A percentile compares a stretch with the other conserved stretches of the same genome.
These are phyloP conservation scores for Blastocystis sp. DNA, from an alignment of 352 stramenopile species.

Conservation along the genomic window DNA sequence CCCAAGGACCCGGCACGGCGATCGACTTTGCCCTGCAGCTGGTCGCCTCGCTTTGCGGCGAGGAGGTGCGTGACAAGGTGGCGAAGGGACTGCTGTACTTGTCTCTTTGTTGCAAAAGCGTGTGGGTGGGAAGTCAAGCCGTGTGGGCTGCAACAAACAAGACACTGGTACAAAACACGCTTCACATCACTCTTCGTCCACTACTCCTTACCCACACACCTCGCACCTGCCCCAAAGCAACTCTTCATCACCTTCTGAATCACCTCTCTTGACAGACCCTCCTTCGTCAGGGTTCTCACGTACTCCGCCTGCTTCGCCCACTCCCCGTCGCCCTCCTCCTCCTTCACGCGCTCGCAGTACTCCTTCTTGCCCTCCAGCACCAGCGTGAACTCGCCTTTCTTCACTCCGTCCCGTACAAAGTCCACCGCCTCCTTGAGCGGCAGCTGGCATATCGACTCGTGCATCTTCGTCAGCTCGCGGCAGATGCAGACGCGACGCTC, in stretches of 20 bases:
- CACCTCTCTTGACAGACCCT: not conserved
- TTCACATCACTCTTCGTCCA: conserved; percentile 14
- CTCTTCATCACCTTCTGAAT: conserved; percentile 23
- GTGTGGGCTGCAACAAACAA: not conserved
- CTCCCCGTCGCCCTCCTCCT: not conserved
- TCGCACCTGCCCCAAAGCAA: not conserved
- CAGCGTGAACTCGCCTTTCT: conserved; percentile 46
- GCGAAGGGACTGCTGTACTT: conserved; percentile 70
- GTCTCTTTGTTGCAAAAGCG: not conserved
- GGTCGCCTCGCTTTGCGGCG: conserved; percentile 71
- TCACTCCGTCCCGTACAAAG: not conserved
- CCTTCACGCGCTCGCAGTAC: not conserved
- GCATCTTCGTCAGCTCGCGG: conserved; percentile 38
- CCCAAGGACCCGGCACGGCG: conserved; percentile 72
- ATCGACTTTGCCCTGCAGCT: conserved; percentile 73
- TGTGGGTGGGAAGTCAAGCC: not conserved
- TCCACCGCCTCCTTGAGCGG: not conserved
- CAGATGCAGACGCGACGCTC: conserved; percentile 41
- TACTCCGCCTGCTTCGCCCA: not conserved
- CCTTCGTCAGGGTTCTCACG: not conserved
- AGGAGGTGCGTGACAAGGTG: conserved; percentile 68
- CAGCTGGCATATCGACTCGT: conserved; percentile 6
- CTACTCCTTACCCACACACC: not conserved
- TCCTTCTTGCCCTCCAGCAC: conserved; percentile 26
- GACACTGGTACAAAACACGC: conserved; percentile 9